Evolutionary conservation across 129 eudicot species (phyloP), one percentile per base, ranked within the genome.

Genomic region (Dittrichia graveolens): DNA sequence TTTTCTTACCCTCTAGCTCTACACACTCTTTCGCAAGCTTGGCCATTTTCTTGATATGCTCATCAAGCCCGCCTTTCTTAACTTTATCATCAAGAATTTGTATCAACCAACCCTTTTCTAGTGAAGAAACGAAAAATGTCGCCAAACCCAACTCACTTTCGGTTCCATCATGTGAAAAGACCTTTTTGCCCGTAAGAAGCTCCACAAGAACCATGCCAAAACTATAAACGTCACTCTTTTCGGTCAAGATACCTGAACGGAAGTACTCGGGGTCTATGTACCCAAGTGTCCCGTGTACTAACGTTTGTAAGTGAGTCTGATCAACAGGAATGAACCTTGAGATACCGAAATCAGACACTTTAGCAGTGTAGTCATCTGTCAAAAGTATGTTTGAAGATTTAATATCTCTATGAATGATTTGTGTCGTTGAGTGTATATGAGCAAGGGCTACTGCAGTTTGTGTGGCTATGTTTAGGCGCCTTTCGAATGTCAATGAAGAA

Each of bases 131-230:
- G 24, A 76, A 71, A 52, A 34, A 34, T 5, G 62, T 39, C 0
- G 80, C 80, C 62, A 76, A 57, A 15, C 80, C 80, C 69, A 67
- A 10, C 7, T 76, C 75, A 48, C 69, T 76, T 68, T 58, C 75
- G 5, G 62, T 67, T 8, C 69, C 60, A 60, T 59, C 75, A 0
- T 57, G 69, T 4, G 81, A 77, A 68, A 45, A 68, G 6, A 66
- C 81, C 54, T 68, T 77, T 60, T 18, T 48, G 3, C 82, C 73
- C 0, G 78, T 78, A n/a, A 78, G 82, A n/a, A 78, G 60, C 46
- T 78, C 82, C 44, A 78, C 73, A 45, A 78, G 78, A 47, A 78
- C 69, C 75, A 78, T 71, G 15, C 75, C 83, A 57, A 79, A 79
- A 31, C 82, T 79, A 57, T 72, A 78, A 18, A 65, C 75, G 11